Base-by-base conservation (phyloP, 352 stramenopile genomes). In the Pythium angustatum region DNA sequence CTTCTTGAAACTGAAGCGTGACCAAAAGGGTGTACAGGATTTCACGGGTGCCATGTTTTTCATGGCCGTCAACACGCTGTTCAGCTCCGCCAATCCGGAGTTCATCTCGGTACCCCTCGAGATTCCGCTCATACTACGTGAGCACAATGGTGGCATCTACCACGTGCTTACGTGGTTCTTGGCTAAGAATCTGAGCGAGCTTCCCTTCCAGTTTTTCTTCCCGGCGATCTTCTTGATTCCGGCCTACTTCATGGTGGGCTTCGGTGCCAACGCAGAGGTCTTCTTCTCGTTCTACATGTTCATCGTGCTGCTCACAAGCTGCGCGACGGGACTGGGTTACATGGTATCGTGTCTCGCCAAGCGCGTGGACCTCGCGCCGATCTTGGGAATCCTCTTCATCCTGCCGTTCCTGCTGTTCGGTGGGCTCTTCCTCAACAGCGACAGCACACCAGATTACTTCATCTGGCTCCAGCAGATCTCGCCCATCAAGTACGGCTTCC, bases 381-480 rank as follows among this genome's bases (percentile, higher is more conserved):
- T 78, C 26, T 38, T 87, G 12, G 74, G 71, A 11, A 69, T 83
- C 33, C n/a, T 85, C 6, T 55, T 85, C 33, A 52, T 86, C 26
- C 48, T 87, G 15, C 76, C 69, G 0, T 81, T 82, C 52, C 45
- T 85, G 55, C 51, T 89, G 8, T 83, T 85, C 38, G 74, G 78
- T 2, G 78, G 76, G 0, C 59, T 83, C 21, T 75, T 87, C 49
- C 11, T 89, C 19, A 87, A 87, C 36, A 31, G 63, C 0, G 56
- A 71, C 27, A 67, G 66, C 12, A 74, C 69, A 0, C 70, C 76
- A 0, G 50, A 57, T 1, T 88, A 83, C 68, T 85, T 86, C 48
- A 28, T 77, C 19, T 89, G 80, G 79, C 64, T 87, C 38, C 69
- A 86, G 58, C 83, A 85, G 58, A 72, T 85, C 49, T 86, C 76